Conservation (phyloP, 768 basidiomycete genomes). For the Calocera cornea region DNA sequence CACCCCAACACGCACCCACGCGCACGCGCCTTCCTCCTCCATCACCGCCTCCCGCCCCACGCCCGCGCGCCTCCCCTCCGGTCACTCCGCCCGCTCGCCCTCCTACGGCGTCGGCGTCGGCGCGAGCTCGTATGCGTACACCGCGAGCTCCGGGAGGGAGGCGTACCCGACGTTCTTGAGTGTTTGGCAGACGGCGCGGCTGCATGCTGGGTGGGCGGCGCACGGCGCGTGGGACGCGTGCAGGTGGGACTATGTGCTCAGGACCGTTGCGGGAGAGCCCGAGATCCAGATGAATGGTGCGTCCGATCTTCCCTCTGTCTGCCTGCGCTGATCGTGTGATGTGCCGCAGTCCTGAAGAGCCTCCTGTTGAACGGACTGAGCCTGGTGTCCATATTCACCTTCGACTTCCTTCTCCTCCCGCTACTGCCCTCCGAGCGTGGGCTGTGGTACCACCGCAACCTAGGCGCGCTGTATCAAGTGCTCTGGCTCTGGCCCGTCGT, state of each 20-base stretch:
- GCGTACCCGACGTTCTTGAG: conserved; percentile 58
- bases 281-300: conserved; percentile 52
- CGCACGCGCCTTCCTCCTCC: neutral
- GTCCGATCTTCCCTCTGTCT: conserved; percentile 6
- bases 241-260: conserved; percentile 53
- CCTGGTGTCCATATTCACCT: conserved; percentile 57
- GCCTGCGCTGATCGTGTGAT: neutral
- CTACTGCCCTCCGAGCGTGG: conserved; percentile 43
- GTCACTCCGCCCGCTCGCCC: neutral
- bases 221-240: conserved; percentile 56
- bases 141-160: neutral
- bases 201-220: conserved; percentile 48
- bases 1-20: neutral
- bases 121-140: neutral
- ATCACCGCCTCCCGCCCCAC: neutral
- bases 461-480: conserved; percentile 62
- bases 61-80: neutral
- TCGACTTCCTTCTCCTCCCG: conserved; percentile 57
- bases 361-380: conserved; percentile 58
- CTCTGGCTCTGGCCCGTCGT: conserved; percentile 73
- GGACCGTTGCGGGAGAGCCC: conserved; percentile 48
- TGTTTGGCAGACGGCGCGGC: conserved; percentile 40
- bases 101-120: neutral
- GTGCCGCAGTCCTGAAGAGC: conserved; percentile 46
- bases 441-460: conserved; percentile 55